These are phyloP conservation scores for Sclerotiophoma versabilis DNA, from an alignment of 2,329 filamentous ascomycete species.

Conservation along the genomic window DNA sequence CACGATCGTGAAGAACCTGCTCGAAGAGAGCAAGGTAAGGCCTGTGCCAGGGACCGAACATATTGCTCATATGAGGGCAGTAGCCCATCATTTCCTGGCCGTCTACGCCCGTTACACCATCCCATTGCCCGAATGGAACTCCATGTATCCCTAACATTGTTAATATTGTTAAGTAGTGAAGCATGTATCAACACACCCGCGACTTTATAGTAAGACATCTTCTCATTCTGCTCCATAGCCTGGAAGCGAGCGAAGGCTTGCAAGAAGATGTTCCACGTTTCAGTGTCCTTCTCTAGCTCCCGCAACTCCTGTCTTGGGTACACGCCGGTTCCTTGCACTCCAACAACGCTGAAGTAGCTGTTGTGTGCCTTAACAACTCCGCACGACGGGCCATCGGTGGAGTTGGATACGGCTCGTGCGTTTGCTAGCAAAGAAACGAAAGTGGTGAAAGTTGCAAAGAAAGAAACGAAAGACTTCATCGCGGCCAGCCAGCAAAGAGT, in stretches of 20 bases:
- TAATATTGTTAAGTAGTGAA: neutral
- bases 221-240: constrained; percentile 40
- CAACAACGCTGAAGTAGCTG: constrained; percentile 43
- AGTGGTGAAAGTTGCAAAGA: constrained; percentile 23
- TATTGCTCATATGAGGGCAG: constrained; percentile 40
- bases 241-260: constrained; percentile 41
- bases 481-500: constrained; percentile 38
- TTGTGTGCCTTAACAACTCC: constrained; percentile 28
- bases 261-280: constrained; percentile 43
- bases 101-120: constrained; percentile 30
- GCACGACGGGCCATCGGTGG: constrained; percentile 33
- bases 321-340: constrained; percentile 41
- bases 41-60: constrained; percentile 44
- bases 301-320: constrained; percentile 38
- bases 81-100: constrained; percentile 37
- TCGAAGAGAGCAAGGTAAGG: constrained; percentile 45
- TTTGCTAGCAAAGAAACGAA: constrained; percentile 28
- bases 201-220: constrained; percentile 42
- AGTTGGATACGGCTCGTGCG: constrained; percentile 25
- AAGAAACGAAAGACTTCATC: constrained; percentile 39
- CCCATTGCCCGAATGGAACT: constrained; percentile 40
- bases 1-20: constrained; percentile 40
- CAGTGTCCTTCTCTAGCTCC: constrained; percentile 40
- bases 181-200: constrained; percentile 28
- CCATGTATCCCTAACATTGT: constrained; percentile 38